Percentiles rank a stretch among this genome's conserved stretches.
Evolutionary conservation across 345 rosid species (phyloP).

Genomic region (Brassica juncea): DNA sequence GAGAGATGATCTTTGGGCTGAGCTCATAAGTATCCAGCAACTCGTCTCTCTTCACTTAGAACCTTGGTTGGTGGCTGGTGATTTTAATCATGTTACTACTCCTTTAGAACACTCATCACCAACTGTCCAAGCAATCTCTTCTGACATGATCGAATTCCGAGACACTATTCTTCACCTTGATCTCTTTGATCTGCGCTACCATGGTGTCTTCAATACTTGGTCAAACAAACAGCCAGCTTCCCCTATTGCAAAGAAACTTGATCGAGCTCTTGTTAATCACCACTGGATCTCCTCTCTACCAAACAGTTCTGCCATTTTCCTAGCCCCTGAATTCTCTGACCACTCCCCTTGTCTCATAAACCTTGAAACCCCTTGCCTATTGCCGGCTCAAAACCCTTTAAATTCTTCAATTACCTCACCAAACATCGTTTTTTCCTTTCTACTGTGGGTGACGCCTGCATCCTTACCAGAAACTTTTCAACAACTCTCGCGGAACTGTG

Average conservation of each 20-base stretch:
- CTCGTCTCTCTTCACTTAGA: no score
- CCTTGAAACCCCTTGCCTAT: neutral
- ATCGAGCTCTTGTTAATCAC: neutral
- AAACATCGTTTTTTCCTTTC: neutral
- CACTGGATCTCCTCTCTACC: neutral
- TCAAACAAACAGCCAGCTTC: neutral
- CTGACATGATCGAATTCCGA: neutral
- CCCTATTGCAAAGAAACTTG: neutral
- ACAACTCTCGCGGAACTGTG: neutral
- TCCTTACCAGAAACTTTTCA: neutral
- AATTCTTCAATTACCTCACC: neutral
- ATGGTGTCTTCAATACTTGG: neutral
- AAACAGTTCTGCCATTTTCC: neutral
- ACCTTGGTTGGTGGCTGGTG: no score
- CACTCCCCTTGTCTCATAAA: neutral
- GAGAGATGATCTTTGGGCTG: neutral
- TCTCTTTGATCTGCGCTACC: neutral
- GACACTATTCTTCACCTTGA: neutral
- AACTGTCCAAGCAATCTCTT: neutral
- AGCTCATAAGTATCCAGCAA: neutral
- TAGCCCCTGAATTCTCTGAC: neutral
- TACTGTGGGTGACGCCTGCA: neutral
- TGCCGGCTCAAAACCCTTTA: neutral
- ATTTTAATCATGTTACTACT: no score
- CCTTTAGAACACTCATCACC: neutral